phyloP scores from a whole-genome alignment of 805 yeast species.

The Wickerhamiella alocasiicola region DNA sequence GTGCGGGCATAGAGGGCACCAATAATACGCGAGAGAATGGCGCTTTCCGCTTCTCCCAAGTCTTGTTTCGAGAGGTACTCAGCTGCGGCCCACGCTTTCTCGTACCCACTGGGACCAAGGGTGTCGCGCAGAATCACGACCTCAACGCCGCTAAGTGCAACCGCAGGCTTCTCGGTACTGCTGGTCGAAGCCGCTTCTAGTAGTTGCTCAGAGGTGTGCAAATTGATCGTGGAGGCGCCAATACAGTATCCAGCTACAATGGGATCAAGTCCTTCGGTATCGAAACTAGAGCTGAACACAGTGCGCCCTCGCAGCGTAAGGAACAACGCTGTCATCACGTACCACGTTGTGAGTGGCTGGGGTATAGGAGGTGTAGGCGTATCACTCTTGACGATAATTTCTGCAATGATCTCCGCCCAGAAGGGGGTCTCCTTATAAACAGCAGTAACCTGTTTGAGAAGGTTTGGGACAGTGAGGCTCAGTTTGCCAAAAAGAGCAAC shows the following conservation, averaged over 20 bases:
- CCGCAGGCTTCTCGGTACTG: background rate
- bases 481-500: conserved; percentile 7
- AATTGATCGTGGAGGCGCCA: conserved; percentile 4
- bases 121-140: conserved; percentile 6
- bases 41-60: background rate
- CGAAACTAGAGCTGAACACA: background rate
- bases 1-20: conserved; percentile 5
- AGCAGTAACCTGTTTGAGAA: background rate
- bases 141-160: conserved; percentile 4
- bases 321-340: conserved; percentile 3
- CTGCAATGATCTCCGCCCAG: conserved; percentile 12
- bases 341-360: conserved; percentile 6
- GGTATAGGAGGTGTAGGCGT: background rate
- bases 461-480: background rate
- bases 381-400: conserved; percentile 1
- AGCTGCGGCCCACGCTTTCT: conserved; percentile 5
- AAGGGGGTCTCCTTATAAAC: conserved; percentile 1
- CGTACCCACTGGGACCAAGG: background rate
- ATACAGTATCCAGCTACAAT: conserved; percentile 5
- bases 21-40: conserved; percentile 8
- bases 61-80: background rate
- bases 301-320: conserved; percentile 8
- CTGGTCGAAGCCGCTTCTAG: background rate
- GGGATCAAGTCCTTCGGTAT: background rate
- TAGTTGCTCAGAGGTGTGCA: background rate